Evolutionary conservation across 2,329 filamentous ascomycete species (phyloP).

Genomic region (Exophiala sideris): DNA sequence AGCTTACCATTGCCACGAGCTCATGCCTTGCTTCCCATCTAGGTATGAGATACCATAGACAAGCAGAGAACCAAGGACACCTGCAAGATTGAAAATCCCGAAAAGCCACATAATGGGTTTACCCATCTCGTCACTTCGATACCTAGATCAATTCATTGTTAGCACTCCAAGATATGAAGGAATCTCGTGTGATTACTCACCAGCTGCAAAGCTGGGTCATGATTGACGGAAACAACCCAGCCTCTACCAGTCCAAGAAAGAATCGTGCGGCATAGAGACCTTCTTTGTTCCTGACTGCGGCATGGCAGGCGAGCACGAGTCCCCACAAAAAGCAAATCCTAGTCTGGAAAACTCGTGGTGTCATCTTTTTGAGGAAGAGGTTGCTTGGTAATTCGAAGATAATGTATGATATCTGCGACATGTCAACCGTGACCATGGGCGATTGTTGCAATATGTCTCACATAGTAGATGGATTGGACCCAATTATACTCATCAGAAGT

Average conservation of each 20-base stretch:
- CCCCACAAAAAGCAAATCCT: constrained; percentile 56
- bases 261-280: constrained; percentile 39
- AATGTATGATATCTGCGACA: constrained; percentile 16
- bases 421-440: constrained; percentile 14
- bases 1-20: not conserved
- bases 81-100: not conserved
- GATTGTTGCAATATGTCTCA: too few species aligned
- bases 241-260: constrained; percentile 38
- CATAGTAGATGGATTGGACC: too few species aligned
- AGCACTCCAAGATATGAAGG: not conserved
- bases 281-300: constrained; percentile 37
- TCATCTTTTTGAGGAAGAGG: constrained; percentile 35
- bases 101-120: not conserved
- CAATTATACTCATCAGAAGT: constrained; percentile 1
- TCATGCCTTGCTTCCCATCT: not conserved
- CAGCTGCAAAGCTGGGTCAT: constrained; percentile 35
- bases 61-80: constrained; percentile 1
- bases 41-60: not conserved
- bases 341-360: constrained; percentile 34
- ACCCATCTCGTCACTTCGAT: constrained; percentile 43
- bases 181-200: constrained; percentile 21
- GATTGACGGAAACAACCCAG: constrained; percentile 43
- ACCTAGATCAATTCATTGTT: constrained; percentile 37
- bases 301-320: constrained; percentile 41
- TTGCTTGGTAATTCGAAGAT: constrained; percentile 39